Conservation (phyloP, 1,284 basidiomycete species). For the Cystobasidium slooffiae region DNA sequence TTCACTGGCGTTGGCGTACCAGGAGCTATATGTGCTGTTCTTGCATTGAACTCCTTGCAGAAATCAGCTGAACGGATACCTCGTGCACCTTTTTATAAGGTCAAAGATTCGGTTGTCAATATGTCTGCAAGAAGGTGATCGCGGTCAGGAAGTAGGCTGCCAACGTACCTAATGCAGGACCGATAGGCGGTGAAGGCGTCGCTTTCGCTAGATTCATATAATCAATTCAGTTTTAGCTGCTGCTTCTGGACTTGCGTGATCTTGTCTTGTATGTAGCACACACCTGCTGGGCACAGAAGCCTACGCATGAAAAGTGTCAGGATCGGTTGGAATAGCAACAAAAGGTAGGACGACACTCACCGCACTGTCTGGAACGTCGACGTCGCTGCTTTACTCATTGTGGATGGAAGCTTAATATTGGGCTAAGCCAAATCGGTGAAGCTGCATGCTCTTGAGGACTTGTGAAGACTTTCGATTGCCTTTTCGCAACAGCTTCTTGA, state of each 20-base stretch:
- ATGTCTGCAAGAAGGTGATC: neutral
- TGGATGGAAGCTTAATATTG: neutral
- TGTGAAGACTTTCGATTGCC: neutral
- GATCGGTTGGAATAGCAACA: neutral
- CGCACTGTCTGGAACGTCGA: constrained; percentile 24
- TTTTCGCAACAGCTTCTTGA: too few species aligned
- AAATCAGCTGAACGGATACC: constrained; percentile 99
- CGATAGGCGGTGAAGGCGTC: constrained; percentile 38
- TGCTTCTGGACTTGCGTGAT: too few species aligned
- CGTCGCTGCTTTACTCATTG: constrained; percentile 33
- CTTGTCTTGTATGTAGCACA: neutral
- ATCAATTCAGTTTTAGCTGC: neutral
- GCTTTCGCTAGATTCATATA: constrained; percentile 17
- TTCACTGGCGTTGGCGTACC: constrained; percentile 87
- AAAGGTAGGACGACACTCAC: neutral
- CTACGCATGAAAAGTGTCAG: constrained; percentile 11
- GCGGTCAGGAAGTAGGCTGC: neutral
- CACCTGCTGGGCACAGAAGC: constrained; percentile 31
- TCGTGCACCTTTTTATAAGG: constrained; percentile 74
- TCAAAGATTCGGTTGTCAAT: neutral
- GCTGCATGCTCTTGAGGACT: neutral
- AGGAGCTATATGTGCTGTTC: constrained; percentile 82
- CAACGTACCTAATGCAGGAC: constrained; percentile 37
- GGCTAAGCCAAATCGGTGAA: neutral
- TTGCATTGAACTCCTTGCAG: constrained; percentile 85